phyloP scores from a whole-genome alignment of 2,329 filamentous ascomycete genomes.

The Colletotrichum liriopes region DNA sequence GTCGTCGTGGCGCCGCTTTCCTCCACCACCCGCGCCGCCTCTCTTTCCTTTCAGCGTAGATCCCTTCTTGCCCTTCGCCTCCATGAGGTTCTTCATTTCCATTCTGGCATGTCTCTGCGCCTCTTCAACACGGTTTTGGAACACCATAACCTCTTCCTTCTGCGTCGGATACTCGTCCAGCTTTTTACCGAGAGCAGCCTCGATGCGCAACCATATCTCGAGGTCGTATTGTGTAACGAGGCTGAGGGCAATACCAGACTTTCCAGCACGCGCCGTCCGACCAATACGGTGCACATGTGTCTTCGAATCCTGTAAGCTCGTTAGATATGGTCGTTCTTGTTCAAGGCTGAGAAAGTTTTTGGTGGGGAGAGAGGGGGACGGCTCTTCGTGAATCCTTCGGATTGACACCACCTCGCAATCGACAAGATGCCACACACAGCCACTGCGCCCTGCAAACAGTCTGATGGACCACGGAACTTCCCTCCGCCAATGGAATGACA shows the following conservation, averaged over 20 bases:
- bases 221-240: slow-evolving; percentile 91
- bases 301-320: slow-evolving; percentile 77
- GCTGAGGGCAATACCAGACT: slow-evolving; percentile 84
- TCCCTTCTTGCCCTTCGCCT: slow-evolving; percentile 74
- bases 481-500: not conserved
- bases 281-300: slow-evolving; percentile 94
- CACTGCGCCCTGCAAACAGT: not conserved
- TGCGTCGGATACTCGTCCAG: slow-evolving; percentile 77
- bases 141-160: slow-evolving; percentile 89
- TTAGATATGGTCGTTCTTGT: not conserved
- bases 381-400: not conserved
- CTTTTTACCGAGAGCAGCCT: slow-evolving; percentile 85
- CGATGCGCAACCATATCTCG: slow-evolving; percentile 85
- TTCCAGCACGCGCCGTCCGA: slow-evolving; percentile 88
- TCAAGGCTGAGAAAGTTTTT: not conserved
- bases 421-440: not conserved
- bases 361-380: not conserved
- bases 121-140: slow-evolving; percentile 83
- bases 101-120: slow-evolving; percentile 85
- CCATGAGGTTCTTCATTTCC: slow-evolving; percentile 86
- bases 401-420: not conserved
- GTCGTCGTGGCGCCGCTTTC: slow-evolving; percentile 64
- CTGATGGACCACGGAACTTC: not conserved
- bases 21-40: slow-evolving; percentile 49
- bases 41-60: slow-evolving; percentile 59